phyloP scores from a whole-genome alignment of 352 stramenopile species.

The Blastocystis sp. region DNA sequence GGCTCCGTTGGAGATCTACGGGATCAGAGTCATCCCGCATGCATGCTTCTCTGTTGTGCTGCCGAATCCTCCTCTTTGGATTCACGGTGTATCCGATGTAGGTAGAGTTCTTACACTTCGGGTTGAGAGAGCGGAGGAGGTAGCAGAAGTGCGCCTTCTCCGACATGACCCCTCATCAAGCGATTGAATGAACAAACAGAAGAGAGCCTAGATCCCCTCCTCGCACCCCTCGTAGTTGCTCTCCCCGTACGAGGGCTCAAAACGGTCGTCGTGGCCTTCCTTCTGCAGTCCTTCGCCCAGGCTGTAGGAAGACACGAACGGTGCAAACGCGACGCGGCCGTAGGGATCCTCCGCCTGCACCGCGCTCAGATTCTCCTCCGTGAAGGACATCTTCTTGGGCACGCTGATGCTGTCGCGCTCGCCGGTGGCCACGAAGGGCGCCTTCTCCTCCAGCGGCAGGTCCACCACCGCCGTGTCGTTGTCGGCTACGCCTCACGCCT shows the following conservation, averaged over 20 bases:
- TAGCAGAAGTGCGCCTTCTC: conserved; percentile 39
- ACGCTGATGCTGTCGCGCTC: not conserved
- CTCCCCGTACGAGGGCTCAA: not conserved
- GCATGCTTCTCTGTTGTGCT: conserved; percentile 57
- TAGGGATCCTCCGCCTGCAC: not conserved
- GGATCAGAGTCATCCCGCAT: not conserved
- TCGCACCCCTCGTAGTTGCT: conserved; percentile 51
- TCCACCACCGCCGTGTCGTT: not conserved
- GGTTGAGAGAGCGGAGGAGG: conserved; percentile 48
- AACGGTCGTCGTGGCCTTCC: not conserved
- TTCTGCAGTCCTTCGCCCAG: not conserved
- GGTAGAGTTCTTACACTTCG: conserved; percentile 5
- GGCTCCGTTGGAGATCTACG: conserved; percentile 49
- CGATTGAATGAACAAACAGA: conserved; percentile 28
- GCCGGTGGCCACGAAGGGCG: not conserved
- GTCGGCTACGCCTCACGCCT: not conserved
- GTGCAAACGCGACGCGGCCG: not conserved
- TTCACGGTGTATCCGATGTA: conserved; percentile 68
- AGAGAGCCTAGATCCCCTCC: conserved; percentile 43
- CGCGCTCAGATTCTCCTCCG: not conserved
- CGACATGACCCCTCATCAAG: not conserved
- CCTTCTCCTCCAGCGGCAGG: conserved; percentile 39
- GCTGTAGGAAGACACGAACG: not conserved
- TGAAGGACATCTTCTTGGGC: conserved; percentile 7
- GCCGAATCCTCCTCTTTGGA: conserved; percentile 63